Evolutionary conservation across 1,139 yeast species (phyloP), one percentile per base, ranked within the genome.

Genomic region (Kurtzmaniella quercitrusa): DNA sequence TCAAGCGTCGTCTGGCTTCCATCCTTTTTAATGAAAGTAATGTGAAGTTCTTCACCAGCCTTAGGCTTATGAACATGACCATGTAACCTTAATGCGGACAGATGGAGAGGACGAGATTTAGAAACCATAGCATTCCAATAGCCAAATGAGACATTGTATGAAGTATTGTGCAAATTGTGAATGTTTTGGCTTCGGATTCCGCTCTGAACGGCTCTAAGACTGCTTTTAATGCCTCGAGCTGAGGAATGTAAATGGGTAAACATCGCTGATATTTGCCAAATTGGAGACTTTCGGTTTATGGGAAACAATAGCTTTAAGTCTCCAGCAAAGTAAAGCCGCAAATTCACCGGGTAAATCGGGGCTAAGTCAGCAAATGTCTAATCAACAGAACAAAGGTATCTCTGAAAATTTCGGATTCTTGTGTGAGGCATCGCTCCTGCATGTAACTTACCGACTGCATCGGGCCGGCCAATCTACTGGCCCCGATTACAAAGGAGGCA

Each of bases 21-120:
- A 48, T 91, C 96, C 60, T 91, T 89, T 38, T 95, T 82, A 47
- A 94, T 88, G 66, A 88, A 94, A 0, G 98, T 91, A 43, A 91
- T 76, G 51, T 88, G 86, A 42, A 86, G 73, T 60, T 91, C 98
- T 67, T 93, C 96, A 23, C 98, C 98, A 1, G 95, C 88, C 39
- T 84, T 84, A 21, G 98, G 98, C 52, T 81, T 86, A 56, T 86
- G 88, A 43, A 91, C 64, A 60, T 91, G 96, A 11, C 96, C 97
- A 57, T 93, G 98, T 35, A 51, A 48, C 14, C 45, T 49, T 2
- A 57, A 48, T 1, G 48, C 15, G 9, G 68, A 50, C 14, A 47
- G 48, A 42, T 64, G 68, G 45, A 66, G 56, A 15, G 34, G 42
- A 38, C 37, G 36, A 6, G 36, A 33, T 9, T n/a, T 8, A 5